These are phyloP conservation scores for Clonostachys byssicola DNA, from an alignment of 2,329 filamentous ascomycete genomes.

Conservation along the genomic window DNA sequence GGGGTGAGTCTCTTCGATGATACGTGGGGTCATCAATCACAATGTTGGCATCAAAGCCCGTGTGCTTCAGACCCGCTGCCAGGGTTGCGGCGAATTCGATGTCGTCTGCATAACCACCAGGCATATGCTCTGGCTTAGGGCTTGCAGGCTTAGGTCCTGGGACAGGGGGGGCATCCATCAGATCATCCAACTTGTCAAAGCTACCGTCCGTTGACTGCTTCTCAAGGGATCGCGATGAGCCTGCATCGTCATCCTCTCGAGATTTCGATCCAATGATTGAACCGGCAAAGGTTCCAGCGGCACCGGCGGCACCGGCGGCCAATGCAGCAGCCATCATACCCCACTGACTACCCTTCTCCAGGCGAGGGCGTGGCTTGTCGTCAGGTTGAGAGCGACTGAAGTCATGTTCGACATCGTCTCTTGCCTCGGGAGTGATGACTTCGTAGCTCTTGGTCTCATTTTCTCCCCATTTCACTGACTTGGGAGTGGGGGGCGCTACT, in stretches of 20 bases:
- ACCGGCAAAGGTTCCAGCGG: slow-evolving; percentile 11
- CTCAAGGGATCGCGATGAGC: background rate
- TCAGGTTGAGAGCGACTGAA: slow-evolving; percentile 1
- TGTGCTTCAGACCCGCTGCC: slow-evolving; percentile 63
- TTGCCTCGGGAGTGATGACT: slow-evolving; percentile 51
- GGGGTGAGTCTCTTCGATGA: slow-evolving; percentile 59
- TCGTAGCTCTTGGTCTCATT: slow-evolving; percentile 63
- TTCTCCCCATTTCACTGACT: slow-evolving; percentile 61
- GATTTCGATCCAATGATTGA: too few species aligned
- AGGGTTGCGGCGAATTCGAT: slow-evolving; percentile 66
- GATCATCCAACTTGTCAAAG: slow-evolving; percentile 26
- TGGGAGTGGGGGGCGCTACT: slow-evolving; percentile 44
- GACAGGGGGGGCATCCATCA: slow-evolving; percentile 37
- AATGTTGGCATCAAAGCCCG: slow-evolving; percentile 67
- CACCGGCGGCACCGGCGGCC: slow-evolving; percentile 31
- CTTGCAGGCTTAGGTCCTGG: slow-evolving; percentile 54
- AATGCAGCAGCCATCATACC: slow-evolving; percentile 47
- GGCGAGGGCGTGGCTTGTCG: slow-evolving; percentile 24
- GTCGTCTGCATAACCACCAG: slow-evolving; percentile 64
- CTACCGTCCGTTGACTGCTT: background rate
- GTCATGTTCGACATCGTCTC: slow-evolving; percentile 21
- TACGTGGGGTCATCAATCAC: slow-evolving; percentile 64
- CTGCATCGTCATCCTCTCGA: slow-evolving; percentile 14
- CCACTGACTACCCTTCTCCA: slow-evolving; percentile 42
- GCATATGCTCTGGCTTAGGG: slow-evolving; percentile 47